Conservation (phyloP, 306 rosid genomes). For the Casuarina glauca region DNA sequence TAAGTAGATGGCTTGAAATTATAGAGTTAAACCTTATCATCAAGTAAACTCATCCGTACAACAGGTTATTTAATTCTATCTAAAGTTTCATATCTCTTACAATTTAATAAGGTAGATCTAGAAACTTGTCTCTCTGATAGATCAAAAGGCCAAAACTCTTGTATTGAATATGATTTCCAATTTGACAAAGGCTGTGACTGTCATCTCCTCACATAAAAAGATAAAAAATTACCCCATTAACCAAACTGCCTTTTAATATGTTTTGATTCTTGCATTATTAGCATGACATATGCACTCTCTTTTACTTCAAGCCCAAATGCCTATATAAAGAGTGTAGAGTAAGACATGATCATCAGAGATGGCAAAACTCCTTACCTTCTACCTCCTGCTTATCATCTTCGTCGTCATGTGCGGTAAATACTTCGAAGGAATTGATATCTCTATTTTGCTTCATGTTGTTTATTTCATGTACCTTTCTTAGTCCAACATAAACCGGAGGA, state of each 20-base stretch:
- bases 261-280: too few relatives aligned
- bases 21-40: too few relatives aligned
- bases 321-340: too few relatives aligned
- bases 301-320: too few relatives aligned
- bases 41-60: too few relatives aligned
- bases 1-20: too few relatives aligned
- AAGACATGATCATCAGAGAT: neutral
- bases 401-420: neutral
- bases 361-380: constrained; percentile 5
- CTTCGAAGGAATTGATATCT: neutral
- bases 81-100: too few relatives aligned
- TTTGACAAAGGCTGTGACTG: neutral
- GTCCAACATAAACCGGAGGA: too few relatives aligned
- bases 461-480: too few relatives aligned
- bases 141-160: neutral
- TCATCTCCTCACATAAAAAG: neutral
- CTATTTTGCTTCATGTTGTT: too few relatives aligned
- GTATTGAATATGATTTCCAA: neutral
- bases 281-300: too few relatives aligned
- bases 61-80: too few relatives aligned
- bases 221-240: neutral
- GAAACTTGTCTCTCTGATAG: neutral
- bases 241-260: neutral
- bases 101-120: neutral
- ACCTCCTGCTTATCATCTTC: neutral